Base-by-base conservation (phyloP, 2,329 filamentous ascomycete species). In the Paecilomyces variotii region DNA sequence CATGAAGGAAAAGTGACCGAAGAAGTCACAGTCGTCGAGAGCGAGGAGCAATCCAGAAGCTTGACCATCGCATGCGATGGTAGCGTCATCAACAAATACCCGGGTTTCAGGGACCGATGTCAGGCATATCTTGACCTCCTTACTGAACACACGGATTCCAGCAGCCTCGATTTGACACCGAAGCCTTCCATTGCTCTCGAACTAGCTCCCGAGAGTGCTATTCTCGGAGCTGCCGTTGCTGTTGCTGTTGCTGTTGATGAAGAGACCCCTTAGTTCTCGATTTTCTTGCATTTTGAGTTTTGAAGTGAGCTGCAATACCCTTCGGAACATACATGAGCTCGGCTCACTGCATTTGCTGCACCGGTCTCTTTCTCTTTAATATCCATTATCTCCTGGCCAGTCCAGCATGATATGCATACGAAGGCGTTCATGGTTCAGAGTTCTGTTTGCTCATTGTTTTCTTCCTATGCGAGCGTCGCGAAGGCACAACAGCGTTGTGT, bases 71-170 rank as follows among this genome's bases (percentile, higher is more conserved):
- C 77, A n/a, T 80, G 78, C 62, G 78, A 80, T 57, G 79, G 79
- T n/a, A 79, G 76, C 55, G 79, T 81, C 53, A 79, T 81, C 57
- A 78, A 78, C 66, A 80, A 80, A 61, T 81, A 81, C 63, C 79
- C 79, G 1, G 75, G 74, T 3, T 80, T 80, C 67, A 70, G 74
- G 54, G 71, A 73, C 45, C 68, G 71, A 35, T 79, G 76, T 62
- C 77, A 80, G 59, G 61, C 54, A 2, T 79, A 76, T 54, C 65
- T 81, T 39, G 70, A 78, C 61, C 66, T 74, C 53, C 66, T 80
- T 34, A 71, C 72, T 3, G 62, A 68, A 24, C 62, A 72, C 45
- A 70, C 68, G 2, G 64, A 65, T 30, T 54, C 55, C 26, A 57
- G 34, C 19, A 50, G 45, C 9, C 55, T 55, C 14, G 60, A 61